phyloP scores from a whole-genome alignment of 2,329 filamentous ascomycete genomes.

The Microcyclospora pomicola region DNA sequence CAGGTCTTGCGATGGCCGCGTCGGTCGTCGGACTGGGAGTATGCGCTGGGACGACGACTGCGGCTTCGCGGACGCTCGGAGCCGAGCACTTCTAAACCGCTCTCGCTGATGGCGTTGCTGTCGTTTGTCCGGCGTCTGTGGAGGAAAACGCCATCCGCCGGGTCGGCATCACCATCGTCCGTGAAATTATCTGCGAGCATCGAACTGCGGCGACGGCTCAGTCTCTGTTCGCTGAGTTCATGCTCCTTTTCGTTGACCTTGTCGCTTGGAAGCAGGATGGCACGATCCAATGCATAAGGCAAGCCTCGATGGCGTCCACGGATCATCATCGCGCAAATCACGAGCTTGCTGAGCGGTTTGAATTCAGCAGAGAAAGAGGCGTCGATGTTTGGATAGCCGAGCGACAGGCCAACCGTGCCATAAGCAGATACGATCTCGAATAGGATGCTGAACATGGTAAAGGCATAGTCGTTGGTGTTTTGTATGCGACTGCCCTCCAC shows the following conservation, averaged over 20 bases:
- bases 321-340: constrained; percentile 54
- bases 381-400: constrained; percentile 66
- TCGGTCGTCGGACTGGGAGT: constrained; percentile 4
- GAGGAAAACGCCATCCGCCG: constrained; percentile 3
- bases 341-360: constrained; percentile 50
- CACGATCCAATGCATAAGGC: constrained; percentile 54
- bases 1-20: constrained; percentile 7
- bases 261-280: constrained; percentile 54
- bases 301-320: constrained; percentile 52
- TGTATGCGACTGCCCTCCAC: constrained; percentile 64
- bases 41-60: constrained; percentile 4
- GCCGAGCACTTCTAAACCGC: constrained; percentile 8
- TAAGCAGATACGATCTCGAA: constrained; percentile 87
- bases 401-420: constrained; percentile 80
- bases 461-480: constrained; percentile 40
- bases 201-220: constrained; percentile 11
- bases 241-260: constrained; percentile 48
- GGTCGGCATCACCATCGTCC: background rate
- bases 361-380: constrained; percentile 77
- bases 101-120: constrained; percentile 15
- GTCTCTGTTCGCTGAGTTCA: constrained; percentile 29
- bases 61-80: constrained; percentile 8
- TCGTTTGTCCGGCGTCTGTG: constrained; percentile 15
- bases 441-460: constrained; percentile 42
- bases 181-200: constrained; percentile 10